These are phyloP conservation scores for Hanseniaspora vineae DNA, from an alignment of 805 yeast genomes.

Conservation along the genomic window DNA sequence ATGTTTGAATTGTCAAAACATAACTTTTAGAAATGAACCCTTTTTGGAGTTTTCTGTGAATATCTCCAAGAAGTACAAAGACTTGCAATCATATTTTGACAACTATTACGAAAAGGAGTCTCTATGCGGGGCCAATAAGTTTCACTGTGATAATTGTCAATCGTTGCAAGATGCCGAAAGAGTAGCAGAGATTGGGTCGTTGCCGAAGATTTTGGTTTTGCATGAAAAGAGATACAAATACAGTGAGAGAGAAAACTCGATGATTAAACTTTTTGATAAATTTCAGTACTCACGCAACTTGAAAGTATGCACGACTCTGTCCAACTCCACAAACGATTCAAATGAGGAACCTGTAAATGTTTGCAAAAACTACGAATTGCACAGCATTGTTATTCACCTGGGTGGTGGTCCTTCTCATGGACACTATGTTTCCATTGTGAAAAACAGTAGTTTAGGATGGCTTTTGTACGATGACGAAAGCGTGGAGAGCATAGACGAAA, in stretches of 20 bases:
- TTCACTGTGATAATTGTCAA: conserved; percentile 82
- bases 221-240: conserved; percentile 90
- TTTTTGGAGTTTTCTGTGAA: conserved; percentile 83
- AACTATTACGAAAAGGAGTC: conserved; percentile 79
- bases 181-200: conserved; percentile 61
- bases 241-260: conserved; percentile 65
- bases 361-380: conserved; percentile 59
- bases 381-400: conserved; percentile 81
- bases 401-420: conserved; percentile 99
- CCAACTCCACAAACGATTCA: conserved; percentile 5
- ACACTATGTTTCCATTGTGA: conserved; percentile 80
- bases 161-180: conserved; percentile 91
- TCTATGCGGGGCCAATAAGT: conserved; percentile 77
- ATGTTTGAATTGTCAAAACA: conserved; percentile 79
- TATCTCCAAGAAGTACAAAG: conserved; percentile 32
- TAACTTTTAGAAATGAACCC: conserved; percentile 69
- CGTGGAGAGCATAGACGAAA: conserved; percentile 76
- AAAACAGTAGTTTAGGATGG: conserved; percentile 75
- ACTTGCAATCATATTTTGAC: conserved; percentile 59
- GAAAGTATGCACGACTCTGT: conserved; percentile 32
- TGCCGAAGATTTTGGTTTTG: conserved; percentile 69
- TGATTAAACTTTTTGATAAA: conserved; percentile 77
- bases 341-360: conserved; percentile 11
- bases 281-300: conserved; percentile 68
- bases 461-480: conserved; percentile 89